Conservation (phyloP, 129 eudicot species). For the Lactuca saligna region DNA sequence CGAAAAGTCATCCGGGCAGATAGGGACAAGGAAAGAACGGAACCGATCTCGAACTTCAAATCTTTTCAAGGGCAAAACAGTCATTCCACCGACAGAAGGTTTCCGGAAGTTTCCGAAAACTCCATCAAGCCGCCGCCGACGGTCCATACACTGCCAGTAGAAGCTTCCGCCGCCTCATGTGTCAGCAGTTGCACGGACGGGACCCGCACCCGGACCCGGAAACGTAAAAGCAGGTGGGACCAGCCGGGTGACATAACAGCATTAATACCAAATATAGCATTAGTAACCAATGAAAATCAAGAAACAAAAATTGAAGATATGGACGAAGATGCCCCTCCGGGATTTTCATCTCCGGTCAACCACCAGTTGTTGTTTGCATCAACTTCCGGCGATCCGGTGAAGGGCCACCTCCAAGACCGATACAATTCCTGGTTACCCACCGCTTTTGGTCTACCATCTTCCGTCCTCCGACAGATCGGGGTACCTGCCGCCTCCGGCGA, state of each 20-base stretch:
- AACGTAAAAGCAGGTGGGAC: constrained; percentile 96
- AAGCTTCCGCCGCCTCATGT: constrained; percentile 43
- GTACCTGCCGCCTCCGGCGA: constrained; percentile 28
- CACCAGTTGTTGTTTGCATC: constrained; percentile 24
- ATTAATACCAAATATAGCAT: background rate
- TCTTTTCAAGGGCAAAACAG: constrained; percentile 27
- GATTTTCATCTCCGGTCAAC: constrained; percentile 51
- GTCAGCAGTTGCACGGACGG: constrained; percentile 28
- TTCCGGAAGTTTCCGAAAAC: constrained; percentile 40
- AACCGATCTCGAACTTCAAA: constrained; percentile 41
- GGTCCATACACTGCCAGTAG: constrained; percentile 20
- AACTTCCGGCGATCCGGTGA: constrained; percentile 28
- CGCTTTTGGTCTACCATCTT: constrained; percentile 66
- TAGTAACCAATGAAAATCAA: constrained; percentile 11
- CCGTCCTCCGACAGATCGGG: constrained; percentile 49
- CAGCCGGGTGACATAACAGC: constrained; percentile 35
- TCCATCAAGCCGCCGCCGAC: constrained; percentile 23
- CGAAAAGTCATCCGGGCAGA: constrained; percentile 55
- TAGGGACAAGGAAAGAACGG: constrained; percentile 44
- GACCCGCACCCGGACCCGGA: constrained; percentile 42
- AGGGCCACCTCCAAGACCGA: constrained; percentile 61
- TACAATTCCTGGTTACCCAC: constrained; percentile 57
- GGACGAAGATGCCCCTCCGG: constrained; percentile 71
- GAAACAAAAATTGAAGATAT: constrained; percentile 11
- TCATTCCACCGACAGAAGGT: constrained; percentile 23